phyloP scores from a whole-genome alignment of 371 early-diverging fungal genomes.

The Mortierella sp. region DNA sequence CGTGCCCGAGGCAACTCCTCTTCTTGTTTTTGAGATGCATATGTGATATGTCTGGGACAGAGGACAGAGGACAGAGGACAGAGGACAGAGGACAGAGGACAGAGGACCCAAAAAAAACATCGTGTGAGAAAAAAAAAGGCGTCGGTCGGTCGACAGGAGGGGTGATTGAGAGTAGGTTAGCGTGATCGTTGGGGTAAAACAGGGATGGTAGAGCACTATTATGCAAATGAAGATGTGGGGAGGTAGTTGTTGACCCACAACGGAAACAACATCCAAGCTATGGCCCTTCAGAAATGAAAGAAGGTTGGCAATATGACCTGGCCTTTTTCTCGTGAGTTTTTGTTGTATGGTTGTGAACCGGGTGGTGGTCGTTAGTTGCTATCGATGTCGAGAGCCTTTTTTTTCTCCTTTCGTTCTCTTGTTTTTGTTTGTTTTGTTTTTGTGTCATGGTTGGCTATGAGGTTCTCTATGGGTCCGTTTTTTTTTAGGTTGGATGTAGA shows the following conservation, averaged over 20 bases:
- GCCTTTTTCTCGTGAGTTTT: background rate
- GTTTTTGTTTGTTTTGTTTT: background rate
- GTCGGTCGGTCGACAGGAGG: background rate
- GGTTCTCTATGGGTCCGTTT: background rate
- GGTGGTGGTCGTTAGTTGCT: background rate
- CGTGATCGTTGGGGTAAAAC: conserved; percentile 1
- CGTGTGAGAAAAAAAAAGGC: background rate
- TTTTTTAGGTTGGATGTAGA: conserved; percentile 13
- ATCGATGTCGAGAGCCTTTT: background rate
- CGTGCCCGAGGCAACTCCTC: too few species aligned
- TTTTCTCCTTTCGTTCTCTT: background rate
- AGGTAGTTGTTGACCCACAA: background rate
- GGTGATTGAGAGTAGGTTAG: background rate
- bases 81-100: too few species aligned
- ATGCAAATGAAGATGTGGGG: background rate
- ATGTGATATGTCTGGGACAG: background rate
- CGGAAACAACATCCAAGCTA: background rate
- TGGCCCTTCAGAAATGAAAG: background rate
- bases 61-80: too few species aligned
- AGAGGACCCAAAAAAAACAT: background rate
- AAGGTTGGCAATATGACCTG: conserved; percentile 5
- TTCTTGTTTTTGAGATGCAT: background rate
- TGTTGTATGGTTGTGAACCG: background rate
- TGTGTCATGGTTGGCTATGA: conserved; percentile 2
- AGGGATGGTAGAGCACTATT: background rate